phyloP scores from a whole-genome alignment of 352 stramenopile genomes.

The Peronosclerospora sorghi region DNA sequence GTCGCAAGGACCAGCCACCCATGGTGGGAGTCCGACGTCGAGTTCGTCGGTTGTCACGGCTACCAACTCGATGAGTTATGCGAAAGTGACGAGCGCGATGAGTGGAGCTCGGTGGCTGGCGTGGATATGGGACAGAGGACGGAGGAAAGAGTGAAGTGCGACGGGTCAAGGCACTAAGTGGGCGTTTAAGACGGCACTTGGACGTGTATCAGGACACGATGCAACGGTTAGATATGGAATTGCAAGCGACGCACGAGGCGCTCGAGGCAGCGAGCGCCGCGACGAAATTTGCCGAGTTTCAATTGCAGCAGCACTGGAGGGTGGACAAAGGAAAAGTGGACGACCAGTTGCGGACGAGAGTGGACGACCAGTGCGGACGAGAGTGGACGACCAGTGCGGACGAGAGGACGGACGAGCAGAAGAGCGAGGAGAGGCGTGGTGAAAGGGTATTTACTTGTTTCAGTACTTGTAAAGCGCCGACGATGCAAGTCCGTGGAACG shows the following conservation, averaged over 20 bases:
- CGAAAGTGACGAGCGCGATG: conserved; percentile 32
- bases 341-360: no score
- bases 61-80: conserved; percentile 48
- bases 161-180: conserved; percentile 40
- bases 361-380: no score
- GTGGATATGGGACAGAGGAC: conserved; percentile 27
- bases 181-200: conserved; percentile 56
- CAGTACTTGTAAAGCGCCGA: no score
- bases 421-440: no score
- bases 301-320: conserved; percentile 59
- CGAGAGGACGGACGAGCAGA: no score
- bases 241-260: conserved; percentile 53
- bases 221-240: conserved; percentile 52
- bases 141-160: conserved; percentile 42
- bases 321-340: no score
- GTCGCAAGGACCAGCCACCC: conserved; percentile 39
- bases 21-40: conserved; percentile 44
- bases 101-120: conserved; percentile 22
- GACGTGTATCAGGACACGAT: conserved; percentile 65
- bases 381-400: no score
- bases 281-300: conserved; percentile 75
- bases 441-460: no score
- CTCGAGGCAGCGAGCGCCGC: conserved; percentile 66
- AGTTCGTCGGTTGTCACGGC: conserved; percentile 59
- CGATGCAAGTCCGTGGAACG: no score